A percentile compares a stretch with the other conserved stretches of the same genome.
phyloP scores from a whole-genome alignment of 202 grass and related monocot genomes.

The Eragrostis tef region DNA sequence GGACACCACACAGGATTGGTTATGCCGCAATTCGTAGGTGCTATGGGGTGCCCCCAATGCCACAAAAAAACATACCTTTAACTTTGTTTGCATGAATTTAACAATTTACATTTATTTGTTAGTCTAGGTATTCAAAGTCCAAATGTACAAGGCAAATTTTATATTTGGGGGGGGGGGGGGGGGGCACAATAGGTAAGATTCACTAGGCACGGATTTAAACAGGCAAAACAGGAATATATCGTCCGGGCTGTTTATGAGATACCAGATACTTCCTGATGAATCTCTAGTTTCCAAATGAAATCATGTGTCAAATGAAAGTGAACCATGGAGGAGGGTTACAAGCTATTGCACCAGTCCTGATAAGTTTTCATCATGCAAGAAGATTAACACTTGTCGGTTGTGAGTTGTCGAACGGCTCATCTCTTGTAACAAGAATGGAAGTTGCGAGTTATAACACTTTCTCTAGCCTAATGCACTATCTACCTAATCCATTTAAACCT shows the following conservation, averaged over 20 bases:
- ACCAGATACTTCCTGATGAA: neutral
- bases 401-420: neutral
- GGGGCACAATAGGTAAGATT: neutral
- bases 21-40: neutral
- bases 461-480: neutral
- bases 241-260: neutral
- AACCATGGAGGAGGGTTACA: neutral
- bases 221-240: neutral
- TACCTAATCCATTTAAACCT: neutral
- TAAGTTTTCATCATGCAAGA: neutral
- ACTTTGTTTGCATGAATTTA: slow-evolving; percentile 29
- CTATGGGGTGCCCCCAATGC: neutral
- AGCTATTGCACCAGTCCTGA: neutral
- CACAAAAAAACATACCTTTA: neutral
- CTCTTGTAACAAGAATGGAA: neutral
- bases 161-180: neutral
- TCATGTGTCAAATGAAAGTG: neutral
- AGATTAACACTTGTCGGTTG: neutral
- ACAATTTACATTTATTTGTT: neutral
- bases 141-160: neutral
- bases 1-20: neutral
- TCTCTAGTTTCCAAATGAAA: neutral
- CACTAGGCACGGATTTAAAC: neutral
- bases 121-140: neutral
- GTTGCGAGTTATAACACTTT: neutral